These are phyloP conservation scores for Fusarium compactum DNA, from an alignment of 2,329 filamentous ascomycete species.

Conservation along the genomic window DNA sequence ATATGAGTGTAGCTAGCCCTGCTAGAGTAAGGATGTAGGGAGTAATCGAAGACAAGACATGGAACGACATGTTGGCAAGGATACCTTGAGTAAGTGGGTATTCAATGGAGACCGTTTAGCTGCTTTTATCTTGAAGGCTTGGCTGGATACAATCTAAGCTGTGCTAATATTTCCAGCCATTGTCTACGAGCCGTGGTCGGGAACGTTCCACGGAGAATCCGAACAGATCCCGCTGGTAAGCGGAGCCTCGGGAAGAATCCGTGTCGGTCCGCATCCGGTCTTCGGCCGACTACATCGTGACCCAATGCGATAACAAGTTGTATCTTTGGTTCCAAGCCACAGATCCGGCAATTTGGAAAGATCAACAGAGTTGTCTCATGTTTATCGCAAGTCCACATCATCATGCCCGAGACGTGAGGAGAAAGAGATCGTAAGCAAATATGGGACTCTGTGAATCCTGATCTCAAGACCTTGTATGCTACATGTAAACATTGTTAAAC, in stretches of 20 bases:
- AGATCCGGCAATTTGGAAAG: background rate
- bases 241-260: background rate
- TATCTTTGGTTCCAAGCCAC: background rate
- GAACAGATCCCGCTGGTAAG: background rate
- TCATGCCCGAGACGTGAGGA: background rate
- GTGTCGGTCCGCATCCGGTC: background rate
- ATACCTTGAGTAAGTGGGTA: background rate
- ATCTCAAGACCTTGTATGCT: background rate
- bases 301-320: background rate
- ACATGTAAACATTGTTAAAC: background rate
- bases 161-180: background rate
- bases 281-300: background rate
- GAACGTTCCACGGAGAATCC: background rate
- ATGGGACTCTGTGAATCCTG: background rate
- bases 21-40: slow-evolving; percentile 20
- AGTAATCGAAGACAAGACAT: background rate
- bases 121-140: background rate
- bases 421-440: background rate
- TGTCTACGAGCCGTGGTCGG: background rate
- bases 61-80: background rate
- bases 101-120: background rate
- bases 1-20: slow-evolving; percentile 24
- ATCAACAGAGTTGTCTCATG: background rate
- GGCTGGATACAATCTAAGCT: background rate
- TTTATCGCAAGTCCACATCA: background rate